Evolutionary conservation across 1,284 basidiomycete species (phyloP).

Genomic region (Neolentinus lepideus): DNA sequence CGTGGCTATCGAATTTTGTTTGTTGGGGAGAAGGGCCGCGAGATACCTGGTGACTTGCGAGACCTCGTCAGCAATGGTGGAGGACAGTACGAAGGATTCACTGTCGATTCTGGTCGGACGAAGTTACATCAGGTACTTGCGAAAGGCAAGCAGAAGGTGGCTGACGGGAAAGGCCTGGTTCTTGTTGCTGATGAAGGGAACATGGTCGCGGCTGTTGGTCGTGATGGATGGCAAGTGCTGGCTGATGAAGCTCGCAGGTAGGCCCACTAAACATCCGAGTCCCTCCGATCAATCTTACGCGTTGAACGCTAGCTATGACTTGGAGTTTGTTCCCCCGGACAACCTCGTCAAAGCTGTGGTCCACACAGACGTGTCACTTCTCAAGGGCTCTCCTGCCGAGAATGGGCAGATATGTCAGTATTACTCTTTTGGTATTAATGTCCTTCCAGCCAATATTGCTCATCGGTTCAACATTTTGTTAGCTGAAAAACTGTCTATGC

Average conservation of each 20-base stretch:
- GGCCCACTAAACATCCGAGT: slow-evolving; percentile 12
- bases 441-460: background rate
- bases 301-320: background rate
- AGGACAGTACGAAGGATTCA: slow-evolving; percentile 52
- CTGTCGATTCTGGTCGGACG: slow-evolving; percentile 35
- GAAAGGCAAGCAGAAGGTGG: slow-evolving; percentile 32
- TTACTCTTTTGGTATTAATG: no score
- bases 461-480: background rate
- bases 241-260: slow-evolving; percentile 44
- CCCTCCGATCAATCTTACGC: background rate
- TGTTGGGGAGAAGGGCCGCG: slow-evolving; percentile 45
- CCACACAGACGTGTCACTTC: slow-evolving; percentile 25
- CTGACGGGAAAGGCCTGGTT: slow-evolving; percentile 39
- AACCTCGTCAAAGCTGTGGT: slow-evolving; percentile 36
- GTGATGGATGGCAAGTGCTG: slow-evolving; percentile 44
- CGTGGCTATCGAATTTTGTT: slow-evolving; percentile 47
- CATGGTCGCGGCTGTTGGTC: slow-evolving; percentile 41
- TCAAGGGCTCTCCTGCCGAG: slow-evolving; percentile 1
- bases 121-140: slow-evolving; percentile 45
- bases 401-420: background rate
- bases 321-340: slow-evolving; percentile 5
- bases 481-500: background rate
- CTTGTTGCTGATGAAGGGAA: slow-evolving; percentile 41
- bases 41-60: slow-evolving; percentile 37
- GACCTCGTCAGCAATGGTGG: slow-evolving; percentile 47